These are phyloP conservation scores for Vickermania spadyakhi DNA, from an alignment of 208 protist species.

Conservation along the genomic window DNA sequence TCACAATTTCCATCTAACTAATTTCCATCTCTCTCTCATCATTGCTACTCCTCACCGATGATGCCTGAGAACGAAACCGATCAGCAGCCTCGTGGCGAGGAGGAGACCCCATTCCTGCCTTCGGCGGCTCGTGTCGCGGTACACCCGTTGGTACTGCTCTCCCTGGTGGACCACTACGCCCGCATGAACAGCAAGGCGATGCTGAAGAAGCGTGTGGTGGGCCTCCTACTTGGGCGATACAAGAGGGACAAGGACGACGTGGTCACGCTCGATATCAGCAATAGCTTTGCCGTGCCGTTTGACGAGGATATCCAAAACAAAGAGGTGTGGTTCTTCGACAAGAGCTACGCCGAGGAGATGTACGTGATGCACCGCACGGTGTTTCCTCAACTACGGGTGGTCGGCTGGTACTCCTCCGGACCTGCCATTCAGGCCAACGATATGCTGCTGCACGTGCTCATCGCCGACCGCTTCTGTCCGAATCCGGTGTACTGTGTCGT, in stretches of 20 bases:
- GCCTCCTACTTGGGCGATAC: slow-evolving; percentile 93
- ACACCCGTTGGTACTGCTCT: slow-evolving; percentile 98
- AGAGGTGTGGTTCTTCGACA: slow-evolving; percentile 99
- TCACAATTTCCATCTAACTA: too few relatives aligned
- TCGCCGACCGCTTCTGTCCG: slow-evolving; percentile 86
- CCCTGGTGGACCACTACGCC: slow-evolving; percentile 99
- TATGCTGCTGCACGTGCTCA: slow-evolving; percentile 96
- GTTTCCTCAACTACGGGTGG: slow-evolving; percentile 95
- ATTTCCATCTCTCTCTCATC: too few relatives aligned
- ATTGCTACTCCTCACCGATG: too few relatives aligned
- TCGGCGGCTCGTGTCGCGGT: slow-evolving; percentile 89
- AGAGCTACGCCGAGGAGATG: slow-evolving; percentile 95
- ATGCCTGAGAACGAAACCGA: slow-evolving; percentile 3
- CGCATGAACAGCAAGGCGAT: slow-evolving; percentile 91
- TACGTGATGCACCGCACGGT: slow-evolving; percentile 98
- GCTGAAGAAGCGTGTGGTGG: slow-evolving; percentile 94
- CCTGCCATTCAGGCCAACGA: slow-evolving; percentile 94
- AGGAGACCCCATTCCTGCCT: slow-evolving; percentile 21
- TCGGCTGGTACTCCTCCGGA: slow-evolving; percentile 99
- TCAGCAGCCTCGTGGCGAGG: neutral
- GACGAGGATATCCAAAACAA: slow-evolving; percentile 97
- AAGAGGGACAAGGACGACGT: slow-evolving; percentile 28
- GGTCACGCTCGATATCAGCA: slow-evolving; percentile 90
- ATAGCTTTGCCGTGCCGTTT: slow-evolving; percentile 99
- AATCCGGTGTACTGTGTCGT: slow-evolving; percentile 92